These are phyloP conservation scores for Tetrahymena thermophila DNA, from an alignment of 73 alveolate genomes.

Conservation along the genomic window DNA sequence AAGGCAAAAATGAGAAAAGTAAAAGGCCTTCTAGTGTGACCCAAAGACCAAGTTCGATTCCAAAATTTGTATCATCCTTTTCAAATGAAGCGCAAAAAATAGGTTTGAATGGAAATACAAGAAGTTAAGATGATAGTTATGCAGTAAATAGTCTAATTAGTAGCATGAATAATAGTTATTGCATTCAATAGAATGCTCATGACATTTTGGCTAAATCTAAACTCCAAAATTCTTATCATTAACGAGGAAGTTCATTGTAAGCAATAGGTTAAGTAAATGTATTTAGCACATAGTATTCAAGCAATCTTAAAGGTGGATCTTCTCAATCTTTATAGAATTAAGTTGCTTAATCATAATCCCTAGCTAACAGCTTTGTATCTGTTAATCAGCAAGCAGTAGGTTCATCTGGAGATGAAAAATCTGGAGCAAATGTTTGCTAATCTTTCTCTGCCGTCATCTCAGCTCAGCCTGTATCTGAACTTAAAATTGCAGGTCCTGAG, in stretches of 20 bases:
- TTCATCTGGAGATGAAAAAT: neutral
- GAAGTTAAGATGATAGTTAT: neutral
- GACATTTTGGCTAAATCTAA: neutral
- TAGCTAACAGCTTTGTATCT: neutral
- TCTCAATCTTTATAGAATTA: neutral
- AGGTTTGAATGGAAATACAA: neutral
- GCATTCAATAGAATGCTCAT: neutral
- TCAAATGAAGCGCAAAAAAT: neutral
- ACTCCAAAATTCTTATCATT: neutral
- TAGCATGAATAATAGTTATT: neutral
- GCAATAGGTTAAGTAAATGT: neutral
- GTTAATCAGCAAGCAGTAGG: neutral
- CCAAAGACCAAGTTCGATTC: neutral
- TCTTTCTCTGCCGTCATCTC: neutral
- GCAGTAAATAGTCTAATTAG: neutral
- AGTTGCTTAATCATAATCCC: neutral
- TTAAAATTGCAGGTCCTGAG: neutral
- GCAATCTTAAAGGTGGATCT: neutral
- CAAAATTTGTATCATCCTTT: neutral
- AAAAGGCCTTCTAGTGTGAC: neutral
- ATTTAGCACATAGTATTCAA: neutral
- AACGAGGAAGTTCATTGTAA: neutral
- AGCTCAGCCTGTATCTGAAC: neutral
- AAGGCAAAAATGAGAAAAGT: neutral
- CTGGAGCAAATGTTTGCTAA: neutral